These are phyloP conservation scores for Nothophoma quercina DNA, from an alignment of 2,329 filamentous ascomycete genomes.

Conservation along the genomic window DNA sequence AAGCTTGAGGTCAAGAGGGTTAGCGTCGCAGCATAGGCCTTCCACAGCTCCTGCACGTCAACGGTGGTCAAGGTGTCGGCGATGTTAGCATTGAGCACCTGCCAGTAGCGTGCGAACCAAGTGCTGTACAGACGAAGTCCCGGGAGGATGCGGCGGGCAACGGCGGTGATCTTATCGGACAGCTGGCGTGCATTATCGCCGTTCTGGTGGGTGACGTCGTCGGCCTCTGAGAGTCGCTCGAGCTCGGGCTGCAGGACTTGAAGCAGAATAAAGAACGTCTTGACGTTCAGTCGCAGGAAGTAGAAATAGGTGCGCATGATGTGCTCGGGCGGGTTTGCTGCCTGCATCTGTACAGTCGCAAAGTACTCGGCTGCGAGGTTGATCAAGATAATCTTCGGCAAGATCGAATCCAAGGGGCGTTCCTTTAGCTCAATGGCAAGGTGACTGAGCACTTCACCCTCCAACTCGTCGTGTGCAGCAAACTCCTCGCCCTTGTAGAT, in stretches of 20 bases:
- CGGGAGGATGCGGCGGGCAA: slow-evolving; percentile 69
- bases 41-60: slow-evolving; percentile 70
- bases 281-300: slow-evolving; percentile 78
- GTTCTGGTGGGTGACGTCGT: slow-evolving; percentile 56
- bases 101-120: slow-evolving; percentile 68
- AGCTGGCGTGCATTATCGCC: slow-evolving; percentile 44
- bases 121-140: slow-evolving; percentile 72
- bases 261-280: slow-evolving; percentile 76
- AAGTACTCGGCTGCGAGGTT: slow-evolving; percentile 86
- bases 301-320: slow-evolving; percentile 61
- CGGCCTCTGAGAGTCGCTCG: slow-evolving; percentile 59
- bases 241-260: slow-evolving; percentile 75
- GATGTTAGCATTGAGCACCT: slow-evolving; percentile 61
- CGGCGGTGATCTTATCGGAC: slow-evolving; percentile 63
- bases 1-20: slow-evolving; percentile 67
- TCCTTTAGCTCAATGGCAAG: slow-evolving; percentile 76
- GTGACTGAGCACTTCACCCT: slow-evolving; percentile 83
- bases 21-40: slow-evolving; percentile 68
- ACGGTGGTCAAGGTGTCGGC: slow-evolving; percentile 63
- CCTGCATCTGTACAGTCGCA: slow-evolving; percentile 67
- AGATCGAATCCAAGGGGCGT: slow-evolving; percentile 66
- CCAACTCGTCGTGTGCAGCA: slow-evolving; percentile 78
- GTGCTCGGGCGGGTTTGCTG: slow-evolving; percentile 42
- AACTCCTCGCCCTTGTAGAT: slow-evolving; percentile 82
- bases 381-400: slow-evolving; percentile 82